A percentile compares a stretch with the other conserved stretches of the same genome.
Conservation (phyloP, 768 basidiomycete species). For the Phylloporus scabripes region DNA sequence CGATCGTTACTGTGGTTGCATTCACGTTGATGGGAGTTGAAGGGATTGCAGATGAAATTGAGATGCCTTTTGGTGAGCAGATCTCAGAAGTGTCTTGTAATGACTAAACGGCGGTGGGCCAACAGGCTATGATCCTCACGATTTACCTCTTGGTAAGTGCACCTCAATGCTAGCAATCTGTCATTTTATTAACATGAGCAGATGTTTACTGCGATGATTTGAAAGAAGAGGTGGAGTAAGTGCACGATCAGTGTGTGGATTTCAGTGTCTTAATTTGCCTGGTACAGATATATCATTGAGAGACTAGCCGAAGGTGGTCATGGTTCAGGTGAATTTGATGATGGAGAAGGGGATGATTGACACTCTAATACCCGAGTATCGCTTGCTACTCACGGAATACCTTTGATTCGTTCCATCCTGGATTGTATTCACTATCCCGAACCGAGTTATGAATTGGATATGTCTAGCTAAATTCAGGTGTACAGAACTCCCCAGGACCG, state of each 20-base stretch:
- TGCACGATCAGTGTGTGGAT: slow-evolving; percentile 12
- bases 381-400: background rate
- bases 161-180: background rate
- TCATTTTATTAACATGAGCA: slow-evolving; percentile 18
- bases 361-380: background rate
- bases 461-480: slow-evolving; percentile 73
- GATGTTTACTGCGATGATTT: slow-evolving; percentile 85
- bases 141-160: slow-evolving; percentile 71
- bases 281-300: slow-evolving; percentile 58
- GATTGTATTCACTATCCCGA: background rate
- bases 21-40: slow-evolving; percentile 95
- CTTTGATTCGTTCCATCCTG: background rate
- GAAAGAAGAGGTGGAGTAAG: slow-evolving; percentile 78
- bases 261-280: slow-evolving; percentile 7
- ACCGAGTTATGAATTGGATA: background rate
- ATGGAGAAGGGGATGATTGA: slow-evolving; percentile 79
- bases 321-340: slow-evolving; percentile 67
- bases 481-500: slow-evolving; percentile 88
- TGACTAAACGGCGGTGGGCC: slow-evolving; percentile 4
- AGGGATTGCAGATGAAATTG: slow-evolving; percentile 92
- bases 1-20: slow-evolving; percentile 80
- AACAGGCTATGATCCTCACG: slow-evolving; percentile 54
- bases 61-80: slow-evolving; percentile 83
- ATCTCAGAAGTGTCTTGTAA: background rate
- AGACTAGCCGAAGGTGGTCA: slow-evolving; percentile 70